phyloP scores from a whole-genome alignment of 2,329 filamentous ascomycete species.

The Pseudopyrenochaeta lycopersici region DNA sequence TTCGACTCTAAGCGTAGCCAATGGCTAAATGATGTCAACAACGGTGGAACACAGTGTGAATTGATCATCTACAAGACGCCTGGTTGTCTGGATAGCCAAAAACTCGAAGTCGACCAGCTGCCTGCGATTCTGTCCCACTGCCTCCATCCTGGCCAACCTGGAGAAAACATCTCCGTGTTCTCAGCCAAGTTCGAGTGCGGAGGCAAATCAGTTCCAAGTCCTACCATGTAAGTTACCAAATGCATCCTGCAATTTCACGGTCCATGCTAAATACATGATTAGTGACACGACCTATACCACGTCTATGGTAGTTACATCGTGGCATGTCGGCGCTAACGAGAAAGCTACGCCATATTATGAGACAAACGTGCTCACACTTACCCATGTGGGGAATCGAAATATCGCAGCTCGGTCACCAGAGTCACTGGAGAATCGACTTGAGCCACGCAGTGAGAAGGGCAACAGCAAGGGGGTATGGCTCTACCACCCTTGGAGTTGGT shows the following conservation, averaged over 20 bases:
- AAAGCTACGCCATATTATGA: conserved; percentile 1
- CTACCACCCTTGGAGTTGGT: conserved; percentile 33
- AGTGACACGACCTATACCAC: conserved; percentile 4
- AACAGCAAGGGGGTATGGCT: conserved; percentile 30
- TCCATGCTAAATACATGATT: not conserved
- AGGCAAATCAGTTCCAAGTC: not conserved
- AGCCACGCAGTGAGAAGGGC: conserved; percentile 11
- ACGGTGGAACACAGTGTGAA: conserved; percentile 13
- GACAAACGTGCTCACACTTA: not conserved
- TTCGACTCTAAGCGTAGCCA: conserved; percentile 16
- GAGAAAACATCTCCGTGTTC: conserved; percentile 1
- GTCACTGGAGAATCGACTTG: not conserved
- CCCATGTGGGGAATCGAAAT: not conserved
- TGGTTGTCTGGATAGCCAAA: conserved; percentile 10
- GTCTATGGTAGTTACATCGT: conserved; percentile 13
- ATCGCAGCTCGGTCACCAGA: not conserved
- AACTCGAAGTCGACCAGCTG: conserved; percentile 1
- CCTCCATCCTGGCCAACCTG: conserved; percentile 6
- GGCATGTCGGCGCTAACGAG: conserved; percentile 19
- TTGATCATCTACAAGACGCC: conserved; percentile 17
- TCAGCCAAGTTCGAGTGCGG: conserved; percentile 28
- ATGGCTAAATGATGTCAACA: conserved; percentile 28
- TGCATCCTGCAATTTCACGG: not conserved
- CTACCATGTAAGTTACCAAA: not conserved
- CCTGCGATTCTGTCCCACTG: conserved; percentile 11